Conservation (phyloP, 257 asterid species). For the Scutellaria baicalensis region DNA sequence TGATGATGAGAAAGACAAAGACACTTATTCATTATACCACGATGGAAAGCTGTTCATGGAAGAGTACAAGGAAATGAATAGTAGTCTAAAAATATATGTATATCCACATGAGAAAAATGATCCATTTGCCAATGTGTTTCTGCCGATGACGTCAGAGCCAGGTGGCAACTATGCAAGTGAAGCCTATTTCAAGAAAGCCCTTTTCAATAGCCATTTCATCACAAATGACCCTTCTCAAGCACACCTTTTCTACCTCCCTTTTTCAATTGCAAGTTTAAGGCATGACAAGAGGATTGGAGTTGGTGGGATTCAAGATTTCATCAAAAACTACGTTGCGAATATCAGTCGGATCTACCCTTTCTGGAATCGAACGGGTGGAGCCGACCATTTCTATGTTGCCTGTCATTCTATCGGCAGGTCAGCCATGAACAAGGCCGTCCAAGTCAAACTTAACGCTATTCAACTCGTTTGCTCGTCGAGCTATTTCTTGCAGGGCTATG, state of each 20-base stretch:
- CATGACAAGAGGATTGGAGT: conserved; percentile 67
- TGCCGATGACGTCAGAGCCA: conserved; percentile 37
- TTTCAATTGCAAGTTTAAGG: conserved; percentile 69
- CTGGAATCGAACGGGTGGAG: conserved; percentile 84
- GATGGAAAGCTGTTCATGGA: conserved; percentile 38
- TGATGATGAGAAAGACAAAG: background rate
- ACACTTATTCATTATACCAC: conserved; percentile 55
- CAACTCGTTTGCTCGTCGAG: conserved; percentile 93
- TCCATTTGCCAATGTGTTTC: conserved; percentile 63
- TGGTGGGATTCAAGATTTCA: conserved; percentile 54
- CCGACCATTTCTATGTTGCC: conserved; percentile 84
- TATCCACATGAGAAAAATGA: conserved; percentile 56
- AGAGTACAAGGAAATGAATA: conserved; percentile 64
- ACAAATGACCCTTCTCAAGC: conserved; percentile 69
- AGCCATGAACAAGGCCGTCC: conserved; percentile 64
- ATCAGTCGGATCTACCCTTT: conserved; percentile 50
- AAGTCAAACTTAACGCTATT: conserved; percentile 64
- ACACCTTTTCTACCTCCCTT: conserved; percentile 75
- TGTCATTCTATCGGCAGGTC: conserved; percentile 81
- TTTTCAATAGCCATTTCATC: conserved; percentile 57
- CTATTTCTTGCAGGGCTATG: conserved; percentile 63
- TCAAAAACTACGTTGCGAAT: conserved; percentile 34
- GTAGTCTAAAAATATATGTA: conserved; percentile 45
- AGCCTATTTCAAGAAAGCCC: conserved; percentile 70
- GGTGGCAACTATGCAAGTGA: conserved; percentile 93